Percentiles rank a stretch among this genome's conserved stretches.
phyloP scores from a whole-genome alignment of 1,284 basidiomycete species.

The Ceratobasidium sp. region DNA sequence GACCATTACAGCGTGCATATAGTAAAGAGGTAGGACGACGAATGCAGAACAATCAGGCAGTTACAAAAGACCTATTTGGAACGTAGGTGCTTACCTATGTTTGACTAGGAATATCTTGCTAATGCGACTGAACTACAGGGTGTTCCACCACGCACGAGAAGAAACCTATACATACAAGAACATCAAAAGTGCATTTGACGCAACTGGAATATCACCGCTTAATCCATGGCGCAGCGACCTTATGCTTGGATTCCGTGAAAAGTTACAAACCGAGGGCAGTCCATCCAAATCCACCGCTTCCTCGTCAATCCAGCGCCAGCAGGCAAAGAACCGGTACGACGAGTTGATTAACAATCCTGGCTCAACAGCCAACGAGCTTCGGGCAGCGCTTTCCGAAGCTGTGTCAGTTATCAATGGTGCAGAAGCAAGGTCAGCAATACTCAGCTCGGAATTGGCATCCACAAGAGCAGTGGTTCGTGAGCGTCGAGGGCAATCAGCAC shows the following conservation, averaged over 20 bases:
- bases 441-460: neutral
- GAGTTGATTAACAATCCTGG: neutral
- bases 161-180: conserved; percentile 49
- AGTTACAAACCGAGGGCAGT: conserved; percentile 55
- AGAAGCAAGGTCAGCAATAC: neutral
- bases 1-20: conserved; percentile 47
- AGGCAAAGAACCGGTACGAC: neutral
- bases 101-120: neutral
- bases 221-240: conserved; percentile 39
- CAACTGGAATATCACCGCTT: conserved; percentile 50
- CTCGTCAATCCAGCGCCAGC: neutral
- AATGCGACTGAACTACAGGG: neutral
- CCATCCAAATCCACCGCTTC: conserved; percentile 69
- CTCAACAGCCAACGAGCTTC: neutral
- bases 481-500: neutral
- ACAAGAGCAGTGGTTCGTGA: neutral
- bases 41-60: conserved; percentile 15
- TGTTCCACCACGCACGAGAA: conserved; percentile 12
- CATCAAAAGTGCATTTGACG: conserved; percentile 50
- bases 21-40: neutral
- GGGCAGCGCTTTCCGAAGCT: neutral
- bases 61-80: conserved; percentile 47
- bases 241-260: neutral
- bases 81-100: neutral
- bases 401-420: neutral